phyloP scores from a whole-genome alignment of 352 stramenopile genomes.

The Elongisporangium undulatum region DNA sequence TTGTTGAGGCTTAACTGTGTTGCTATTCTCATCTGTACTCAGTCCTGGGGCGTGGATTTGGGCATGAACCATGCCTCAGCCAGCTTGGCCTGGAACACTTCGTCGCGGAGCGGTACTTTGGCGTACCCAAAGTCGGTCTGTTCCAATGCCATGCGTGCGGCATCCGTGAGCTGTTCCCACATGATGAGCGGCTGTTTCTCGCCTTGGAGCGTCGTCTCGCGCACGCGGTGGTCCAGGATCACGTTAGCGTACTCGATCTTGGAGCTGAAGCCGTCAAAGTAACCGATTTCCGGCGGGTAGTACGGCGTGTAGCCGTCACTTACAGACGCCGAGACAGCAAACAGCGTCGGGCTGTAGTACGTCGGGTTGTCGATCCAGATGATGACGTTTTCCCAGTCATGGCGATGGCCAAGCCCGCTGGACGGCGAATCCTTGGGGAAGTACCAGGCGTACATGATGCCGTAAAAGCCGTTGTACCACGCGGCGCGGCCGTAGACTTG shows the following conservation, averaged over 20 bases:
- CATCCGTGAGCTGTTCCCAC: constrained; percentile 18
- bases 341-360: constrained; percentile 8
- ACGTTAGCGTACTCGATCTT: constrained; percentile 22
- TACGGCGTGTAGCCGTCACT: constrained; percentile 18
- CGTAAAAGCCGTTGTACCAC: constrained; percentile 15
- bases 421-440: constrained; percentile 35
- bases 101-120: constrained; percentile 23
- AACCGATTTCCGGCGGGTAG: constrained; percentile 12
- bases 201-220: constrained; percentile 12
- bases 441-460: constrained; percentile 31
- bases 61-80: constrained; percentile 10
- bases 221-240: constrained; percentile 12
- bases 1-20: too few relatives aligned
- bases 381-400: constrained; percentile 40
- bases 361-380: constrained; percentile 28
- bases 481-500: constrained; percentile 16
- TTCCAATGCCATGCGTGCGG: constrained; percentile 11
- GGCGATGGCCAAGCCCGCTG: constrained; percentile 21
- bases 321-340: constrained; percentile 13
- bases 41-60: too few relatives aligned
- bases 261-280: constrained; percentile 12
- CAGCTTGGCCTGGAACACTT: constrained; percentile 19
- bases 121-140: constrained; percentile 20
- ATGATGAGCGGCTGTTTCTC: constrained; percentile 18
- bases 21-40: too few relatives aligned